Evolutionary conservation across 352 stramenopile genomes (phyloP), one percentile per base, ranked within the genome.

Genomic region (Hyaloperonospora brassicae): DNA sequence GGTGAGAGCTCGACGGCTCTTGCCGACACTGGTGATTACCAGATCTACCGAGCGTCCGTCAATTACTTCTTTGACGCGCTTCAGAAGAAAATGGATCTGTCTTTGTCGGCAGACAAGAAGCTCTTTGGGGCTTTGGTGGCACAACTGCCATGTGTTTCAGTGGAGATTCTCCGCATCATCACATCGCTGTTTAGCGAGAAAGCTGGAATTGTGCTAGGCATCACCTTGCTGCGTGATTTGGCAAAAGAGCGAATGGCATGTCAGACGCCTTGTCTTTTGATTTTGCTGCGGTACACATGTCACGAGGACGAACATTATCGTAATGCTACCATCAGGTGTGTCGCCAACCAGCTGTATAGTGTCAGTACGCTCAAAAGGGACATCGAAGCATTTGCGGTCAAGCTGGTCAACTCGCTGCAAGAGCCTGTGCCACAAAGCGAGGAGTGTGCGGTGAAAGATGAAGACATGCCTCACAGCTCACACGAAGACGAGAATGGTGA

Each of bases 321-420:
- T 39, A 89, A 84, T 58, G 73, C 70, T 44, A 65, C 75, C 8
- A 89, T 89, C 50, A 73, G 76, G 12, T 92, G 81, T 50, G 73
- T 92, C 13, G 81, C 76, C 12, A 92, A 92, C 41, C 81, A 92
- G 44, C 61, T 92, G 5, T 92, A 89, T 52, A 61, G 64, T 11
- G 55, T 92, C 0, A 56, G 68, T 11, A 50, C 61, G 1, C 61
- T 88, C 17, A 85, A 87, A 55, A 45, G 39, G 13, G 52, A 68
- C 17, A 86, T 92, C 24, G 81, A 92, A 55, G 54, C 64, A 35
- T 83, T 84, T 57, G 79, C 81, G 11, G 62, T 81, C 11, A 62
- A 68, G 2, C 62, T 89, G 7, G 74, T 89, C 7, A 53, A 68
- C n/a, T 85, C 77, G 12, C 52, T 92, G 27, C 30, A 68, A 57